Evolutionary conservation across 2,329 filamentous ascomycete genomes (phyloP).

Genomic region (Zelopaecilomyces penicillatus): DNA sequence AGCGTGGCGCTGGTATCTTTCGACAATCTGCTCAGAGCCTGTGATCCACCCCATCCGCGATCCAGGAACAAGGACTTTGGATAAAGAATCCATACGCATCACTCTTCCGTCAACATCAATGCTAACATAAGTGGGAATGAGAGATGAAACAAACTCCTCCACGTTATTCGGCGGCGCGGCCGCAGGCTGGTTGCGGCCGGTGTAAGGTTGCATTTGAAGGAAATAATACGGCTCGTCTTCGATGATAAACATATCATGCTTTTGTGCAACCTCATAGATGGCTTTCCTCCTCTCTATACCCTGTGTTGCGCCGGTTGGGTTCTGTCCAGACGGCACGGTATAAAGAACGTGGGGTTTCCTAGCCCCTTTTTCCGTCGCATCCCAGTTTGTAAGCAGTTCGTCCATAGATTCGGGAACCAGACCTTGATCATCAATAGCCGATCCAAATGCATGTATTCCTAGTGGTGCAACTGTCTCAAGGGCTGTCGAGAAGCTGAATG

Average conservation of each 20-base stretch:
- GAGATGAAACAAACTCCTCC: conserved; percentile 60
- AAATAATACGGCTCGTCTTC: conserved; percentile 97
- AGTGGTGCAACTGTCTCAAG: conserved; percentile 49
- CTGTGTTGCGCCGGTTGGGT: conserved; percentile 83
- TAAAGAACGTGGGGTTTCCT: conserved; percentile 49
- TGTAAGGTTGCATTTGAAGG: conserved; percentile 76
- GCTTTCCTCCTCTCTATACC: conserved; percentile 56
- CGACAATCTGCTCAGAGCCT: conserved; percentile 73
- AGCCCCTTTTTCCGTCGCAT: conserved; percentile 32
- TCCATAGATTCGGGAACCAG: conserved; percentile 45
- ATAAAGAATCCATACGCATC: conserved; percentile 85
- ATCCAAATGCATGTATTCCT: conserved; percentile 43
- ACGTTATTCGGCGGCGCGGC: conserved; percentile 51
- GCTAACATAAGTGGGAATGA: conserved; percentile 61
- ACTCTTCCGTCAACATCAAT: conserved; percentile 83
- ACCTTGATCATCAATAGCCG: conserved; percentile 45
- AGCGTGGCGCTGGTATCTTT: conserved; percentile 72
- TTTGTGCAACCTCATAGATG: conserved; percentile 70
- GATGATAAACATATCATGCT: conserved; percentile 78
- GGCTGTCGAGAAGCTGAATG: conserved; percentile 79
- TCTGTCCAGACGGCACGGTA: conserved; percentile 69
- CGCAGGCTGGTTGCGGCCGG: conserved; percentile 40
- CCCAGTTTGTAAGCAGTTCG: conserved; percentile 41
- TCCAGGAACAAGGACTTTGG: conserved; percentile 81
- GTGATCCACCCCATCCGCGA: conserved; percentile 83